Base-by-base conservation (phyloP, 2,329 filamentous ascomycete genomes). In the Xenoacremonium recifei region DNA sequence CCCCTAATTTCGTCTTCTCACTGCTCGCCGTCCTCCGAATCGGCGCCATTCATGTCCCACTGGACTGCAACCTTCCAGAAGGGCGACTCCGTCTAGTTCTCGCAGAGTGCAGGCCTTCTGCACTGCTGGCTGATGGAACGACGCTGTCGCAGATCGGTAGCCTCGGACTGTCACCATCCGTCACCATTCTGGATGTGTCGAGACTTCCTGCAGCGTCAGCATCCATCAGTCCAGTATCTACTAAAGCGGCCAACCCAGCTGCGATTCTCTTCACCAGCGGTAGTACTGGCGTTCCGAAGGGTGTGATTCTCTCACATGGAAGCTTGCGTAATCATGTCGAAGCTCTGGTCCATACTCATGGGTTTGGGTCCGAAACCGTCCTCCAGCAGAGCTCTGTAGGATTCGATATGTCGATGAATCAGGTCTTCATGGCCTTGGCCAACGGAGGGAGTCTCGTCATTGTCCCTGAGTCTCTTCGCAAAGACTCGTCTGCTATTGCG, bases 21-120 rank as follows among this genome's bases (percentile, higher is more conserved):
- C 37, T 74, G 25, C 58, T 75, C 3, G 72, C 66, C 9, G 68
- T 73, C 27, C 45, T 63, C 41, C 53, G 59, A 1, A 35, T 67
- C 10, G 71, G 70, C 1, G 61, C 54, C 6, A 51, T 62, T 2
- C 68, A 68, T 27, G 56, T 71, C 4, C 67, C 68, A 3, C 54
- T 77, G 0, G 75, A 77, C 38, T 30, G 55, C 2, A 42, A 50
- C 1, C 57, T 51, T 12, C 49, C 58, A 4, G 13, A 49, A 2
- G 12, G 49, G 13, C 55, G 68, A 6, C 58, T 67, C 2, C 42
- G 49, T 3, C 39, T 39, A 1, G 60, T 71, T 4, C 54, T 61
- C 4, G 29, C 52, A 4, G 56, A 60, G 25, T 59, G 58, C 36
- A 25, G 59, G 37, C 63, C 61, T 15, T 31, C 25, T 20, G 27